Evolutionary conservation across 176 grass and related monocot species (phyloP), one percentile per base, ranked within the genome.

Genomic region (Hordeum vulgare): DNA sequence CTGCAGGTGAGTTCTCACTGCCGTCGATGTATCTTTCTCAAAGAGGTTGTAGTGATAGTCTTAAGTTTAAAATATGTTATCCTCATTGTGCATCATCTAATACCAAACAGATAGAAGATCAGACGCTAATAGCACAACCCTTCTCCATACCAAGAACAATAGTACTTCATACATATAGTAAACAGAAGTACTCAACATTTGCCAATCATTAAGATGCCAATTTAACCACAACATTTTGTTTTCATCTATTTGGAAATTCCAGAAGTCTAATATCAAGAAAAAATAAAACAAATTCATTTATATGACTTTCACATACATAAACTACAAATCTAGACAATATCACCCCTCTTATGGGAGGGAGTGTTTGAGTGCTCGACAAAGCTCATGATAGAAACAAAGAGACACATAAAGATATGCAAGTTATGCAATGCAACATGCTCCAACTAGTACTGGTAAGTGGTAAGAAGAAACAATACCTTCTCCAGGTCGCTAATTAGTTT

Each of bases 401-500:
- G 66, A 20, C 7, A 73, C 70, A 40, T 86, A 47, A 61, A 25
- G 25, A 66, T 44, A 8, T 20, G 17, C 14, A 51, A 6, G 15
- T 51, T 51, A 51, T 51, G 47, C 49, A 20, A 86, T 34, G 29
- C 23, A 37, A 67, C 37, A 15, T 0, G 17, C 24, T 76, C 26
- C 36, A 67, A 21, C 34, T 66, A 64, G n/a, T 28, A 71, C 47
- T 57, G 26, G n/a, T 77, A 54, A 25, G 36, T 63, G 34, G 27
- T 74, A 54, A 28, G 2, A 34, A 27, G 58, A 66, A 84, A 88
- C 23, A 57, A 78, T 93, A 94, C 96, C 96, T 94, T 90, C 39
- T 94, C 80, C n/a, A 98, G 75, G 76, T 21, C 42, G 36, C 78
- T 80, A 74, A 92, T 61, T 58, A 90, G 36, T 84, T 88, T 85